Evolutionary conservation across 2,329 filamentous ascomycete species (phyloP).

Genomic region (Fusarium subtropicale): DNA sequence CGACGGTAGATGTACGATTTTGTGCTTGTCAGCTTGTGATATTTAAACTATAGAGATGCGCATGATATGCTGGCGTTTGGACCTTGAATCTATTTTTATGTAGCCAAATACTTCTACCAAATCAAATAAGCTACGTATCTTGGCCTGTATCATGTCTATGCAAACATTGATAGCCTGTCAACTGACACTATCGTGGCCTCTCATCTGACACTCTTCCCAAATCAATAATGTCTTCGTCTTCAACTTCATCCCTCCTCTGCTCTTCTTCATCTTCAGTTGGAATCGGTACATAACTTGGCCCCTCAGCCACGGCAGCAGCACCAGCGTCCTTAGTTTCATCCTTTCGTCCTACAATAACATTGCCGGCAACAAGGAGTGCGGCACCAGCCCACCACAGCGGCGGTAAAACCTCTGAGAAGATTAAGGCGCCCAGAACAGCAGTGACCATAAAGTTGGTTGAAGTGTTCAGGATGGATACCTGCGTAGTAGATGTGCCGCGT

Average conservation of each 20-base stretch:
- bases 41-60: slow-evolving; percentile 32
- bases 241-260: slow-evolving; percentile 48
- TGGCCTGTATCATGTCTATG: background rate
- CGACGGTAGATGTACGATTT: slow-evolving; percentile 42
- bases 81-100: slow-evolving; percentile 27
- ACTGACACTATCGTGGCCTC: slow-evolving; percentile 21
- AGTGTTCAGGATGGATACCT: slow-evolving; percentile 85
- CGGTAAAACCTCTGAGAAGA: slow-evolving; percentile 79
- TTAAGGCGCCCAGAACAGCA: slow-evolving; percentile 74
- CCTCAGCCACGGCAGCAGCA: slow-evolving; percentile 40
- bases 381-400: slow-evolving; percentile 83
- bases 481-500: slow-evolving; percentile 78
- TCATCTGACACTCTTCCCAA: slow-evolving; percentile 47
- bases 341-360: slow-evolving; percentile 80
- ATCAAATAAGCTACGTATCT: background rate
- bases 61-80: slow-evolving; percentile 41
- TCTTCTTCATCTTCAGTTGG: slow-evolving; percentile 41
- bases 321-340: slow-evolving; percentile 61
- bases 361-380: slow-evolving; percentile 76
- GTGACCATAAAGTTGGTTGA: slow-evolving; percentile 85
- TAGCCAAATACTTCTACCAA: slow-evolving; percentile 1
- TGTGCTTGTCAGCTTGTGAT: slow-evolving; percentile 10
- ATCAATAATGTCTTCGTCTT: slow-evolving; percentile 54
- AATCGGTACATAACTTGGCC: slow-evolving; percentile 48
- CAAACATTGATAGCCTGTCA: too few relatives aligned